Percentiles rank a stretch among this genome's conserved stretches.
Evolutionary conservation across 129 eudicot species (phyloP).

Genomic region (Erigeron canadensis): DNA sequence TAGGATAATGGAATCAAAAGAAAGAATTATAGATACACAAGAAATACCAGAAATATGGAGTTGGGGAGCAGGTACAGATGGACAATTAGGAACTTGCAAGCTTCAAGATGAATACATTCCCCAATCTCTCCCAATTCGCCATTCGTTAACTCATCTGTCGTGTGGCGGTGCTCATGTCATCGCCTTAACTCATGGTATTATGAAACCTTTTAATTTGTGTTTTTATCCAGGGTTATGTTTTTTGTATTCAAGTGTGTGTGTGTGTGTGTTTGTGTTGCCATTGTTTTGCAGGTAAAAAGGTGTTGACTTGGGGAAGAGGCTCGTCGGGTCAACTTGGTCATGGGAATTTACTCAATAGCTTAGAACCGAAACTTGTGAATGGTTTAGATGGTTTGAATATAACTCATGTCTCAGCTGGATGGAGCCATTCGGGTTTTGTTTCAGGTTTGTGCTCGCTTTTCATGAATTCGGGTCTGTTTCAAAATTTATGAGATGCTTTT

Average conservation of each 20-base stretch:
- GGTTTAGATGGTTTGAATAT: slow-evolving; percentile 28
- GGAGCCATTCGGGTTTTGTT: slow-evolving; percentile 95
- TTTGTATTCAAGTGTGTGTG: background rate
- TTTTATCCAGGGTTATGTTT: background rate
- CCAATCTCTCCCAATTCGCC: slow-evolving; percentile 45
- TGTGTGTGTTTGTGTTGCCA: background rate
- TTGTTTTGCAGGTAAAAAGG: slow-evolving; percentile 55
- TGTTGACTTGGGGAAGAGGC: slow-evolving; percentile 89
- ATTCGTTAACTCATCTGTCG: slow-evolving; percentile 53
- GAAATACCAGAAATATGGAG: slow-evolving; percentile 55
- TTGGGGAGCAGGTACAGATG: slow-evolving; percentile 99
- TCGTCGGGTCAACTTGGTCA: slow-evolving; percentile 92
- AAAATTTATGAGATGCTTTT: background rate
- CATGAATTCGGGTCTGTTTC: slow-evolving; percentile 6
- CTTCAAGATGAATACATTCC: slow-evolving; percentile 71
- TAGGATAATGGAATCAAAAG: slow-evolving; percentile 31
- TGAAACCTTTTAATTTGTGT: background rate
- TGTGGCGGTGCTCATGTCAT: slow-evolving; percentile 97
- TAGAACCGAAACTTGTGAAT: slow-evolving; percentile 43
- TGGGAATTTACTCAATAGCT: slow-evolving; percentile 54
- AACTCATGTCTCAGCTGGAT: slow-evolving; percentile 78
- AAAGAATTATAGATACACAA: slow-evolving; percentile 26
- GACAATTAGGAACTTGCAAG: slow-evolving; percentile 68
- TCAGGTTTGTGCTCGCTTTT: slow-evolving; percentile 49
- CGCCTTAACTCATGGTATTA: slow-evolving; percentile 62